Conservation (phyloP, 345 rosid species). For the Citrus cavaleriei region DNA sequence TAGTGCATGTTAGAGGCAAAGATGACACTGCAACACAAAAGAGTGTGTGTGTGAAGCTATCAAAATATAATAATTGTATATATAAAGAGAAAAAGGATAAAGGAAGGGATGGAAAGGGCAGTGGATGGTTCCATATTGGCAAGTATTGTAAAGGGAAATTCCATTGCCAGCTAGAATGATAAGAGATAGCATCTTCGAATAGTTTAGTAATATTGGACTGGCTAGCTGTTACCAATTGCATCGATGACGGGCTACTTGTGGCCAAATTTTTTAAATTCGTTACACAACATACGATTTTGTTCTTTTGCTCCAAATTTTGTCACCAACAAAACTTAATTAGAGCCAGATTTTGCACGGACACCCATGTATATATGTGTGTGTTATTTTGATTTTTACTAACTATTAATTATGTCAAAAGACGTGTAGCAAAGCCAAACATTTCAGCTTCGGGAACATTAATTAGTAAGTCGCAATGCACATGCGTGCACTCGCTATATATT, state of each 20-base stretch:
- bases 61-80: neutral
- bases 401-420: neutral
- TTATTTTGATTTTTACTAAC: neutral
- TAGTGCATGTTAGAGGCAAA: neutral
- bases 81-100: neutral
- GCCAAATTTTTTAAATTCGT: neutral
- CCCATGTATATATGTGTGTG: neutral
- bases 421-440: neutral
- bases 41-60: neutral
- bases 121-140: neutral
- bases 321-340: neutral
- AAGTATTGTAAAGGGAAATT: neutral
- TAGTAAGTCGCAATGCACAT: neutral
- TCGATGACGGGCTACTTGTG: neutral
- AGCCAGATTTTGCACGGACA: neutral
- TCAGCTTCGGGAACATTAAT: neutral
- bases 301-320: too few relatives aligned
- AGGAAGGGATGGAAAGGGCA: neutral
- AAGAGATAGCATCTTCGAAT: neutral
- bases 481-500: neutral
- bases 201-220: neutral
- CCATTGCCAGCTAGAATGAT: constrained; percentile 22
- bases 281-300: neutral
- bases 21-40: neutral
- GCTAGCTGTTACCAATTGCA: neutral